Conservation (phyloP, 2,329 filamentous ascomycete species). For the Zasmidium cellare region DNA sequence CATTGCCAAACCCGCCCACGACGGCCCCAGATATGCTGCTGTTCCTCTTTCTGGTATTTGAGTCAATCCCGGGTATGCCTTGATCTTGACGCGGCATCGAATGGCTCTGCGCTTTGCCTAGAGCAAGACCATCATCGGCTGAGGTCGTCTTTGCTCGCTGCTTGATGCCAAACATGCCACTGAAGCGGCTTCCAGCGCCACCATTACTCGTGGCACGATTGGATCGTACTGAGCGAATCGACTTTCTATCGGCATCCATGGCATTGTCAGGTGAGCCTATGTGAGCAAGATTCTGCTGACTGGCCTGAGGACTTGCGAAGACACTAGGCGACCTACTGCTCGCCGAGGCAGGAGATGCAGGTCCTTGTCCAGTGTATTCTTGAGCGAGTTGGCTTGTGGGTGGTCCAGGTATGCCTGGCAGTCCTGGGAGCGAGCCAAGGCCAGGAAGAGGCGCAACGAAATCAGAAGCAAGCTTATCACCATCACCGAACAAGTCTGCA, state of each 20-base stretch:
- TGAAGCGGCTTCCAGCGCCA: slow-evolving; percentile 51
- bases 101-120: slow-evolving; percentile 66
- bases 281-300: slow-evolving; percentile 42
- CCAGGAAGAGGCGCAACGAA: slow-evolving; percentile 32
- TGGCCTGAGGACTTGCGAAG: slow-evolving; percentile 51
- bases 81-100: slow-evolving; percentile 67
- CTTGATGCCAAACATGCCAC: slow-evolving; percentile 55
- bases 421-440: slow-evolving; percentile 38
- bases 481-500: slow-evolving; percentile 55
- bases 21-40: slow-evolving; percentile 51
- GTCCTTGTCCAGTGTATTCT: slow-evolving; percentile 32
- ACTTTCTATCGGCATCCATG: slow-evolving; percentile 47
- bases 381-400: slow-evolving; percentile 11
- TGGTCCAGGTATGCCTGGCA: slow-evolving; percentile 43
- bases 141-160: slow-evolving; percentile 61
- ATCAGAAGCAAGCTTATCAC: slow-evolving; percentile 24
- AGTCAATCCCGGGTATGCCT: slow-evolving; percentile 33
- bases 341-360: slow-evolving; percentile 45
- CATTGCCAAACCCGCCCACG: slow-evolving; percentile 40
- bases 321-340: slow-evolving; percentile 45
- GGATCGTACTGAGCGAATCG: slow-evolving; percentile 52
- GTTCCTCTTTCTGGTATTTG: slow-evolving; percentile 47
- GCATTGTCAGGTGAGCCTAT: slow-evolving; percentile 41
- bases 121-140: slow-evolving; percentile 66
- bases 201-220: slow-evolving; percentile 43